Conservation (phyloP, 148 eudicot genomes). For the Oxyria digyna region DNA sequence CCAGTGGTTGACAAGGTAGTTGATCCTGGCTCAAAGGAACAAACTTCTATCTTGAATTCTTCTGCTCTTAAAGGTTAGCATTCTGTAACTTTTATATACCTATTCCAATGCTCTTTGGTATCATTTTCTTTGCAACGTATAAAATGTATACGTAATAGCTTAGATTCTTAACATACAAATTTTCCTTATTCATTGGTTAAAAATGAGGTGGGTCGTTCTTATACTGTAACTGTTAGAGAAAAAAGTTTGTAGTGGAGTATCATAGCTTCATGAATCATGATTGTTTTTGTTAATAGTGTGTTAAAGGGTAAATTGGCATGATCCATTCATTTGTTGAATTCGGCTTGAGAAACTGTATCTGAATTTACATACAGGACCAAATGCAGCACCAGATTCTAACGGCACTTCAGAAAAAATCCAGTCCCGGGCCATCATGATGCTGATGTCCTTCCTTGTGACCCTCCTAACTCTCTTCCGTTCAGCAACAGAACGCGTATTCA, state of each 20-base stretch:
- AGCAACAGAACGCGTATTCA: conserved; percentile 27
- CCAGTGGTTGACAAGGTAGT: conserved; percentile 98
- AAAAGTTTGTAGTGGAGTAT: no score
- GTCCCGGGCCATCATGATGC: conserved; percentile 34
- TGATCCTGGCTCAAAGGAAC: conserved; percentile 77
- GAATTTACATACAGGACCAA: conserved; percentile 33
- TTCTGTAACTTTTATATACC: no score
- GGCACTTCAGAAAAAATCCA: conserved; percentile 37
- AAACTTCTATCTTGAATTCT: conserved; percentile 24
- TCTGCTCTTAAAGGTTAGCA: conserved; percentile 7
- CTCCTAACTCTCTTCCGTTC: conserved; percentile 37
- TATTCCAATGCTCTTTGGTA: no score
- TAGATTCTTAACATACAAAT: conserved; percentile 45
- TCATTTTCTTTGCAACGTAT: no score
- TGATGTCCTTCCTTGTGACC: conserved; percentile 55
- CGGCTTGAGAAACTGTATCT: not conserved
- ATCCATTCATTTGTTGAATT: not conserved
- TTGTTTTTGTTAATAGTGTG: no score
- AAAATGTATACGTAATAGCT: no score
- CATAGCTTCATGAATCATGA: no score
- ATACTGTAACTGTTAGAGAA: no score
- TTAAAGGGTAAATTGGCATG: no score
- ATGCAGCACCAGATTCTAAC: conserved; percentile 19
- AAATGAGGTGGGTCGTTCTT: no score
- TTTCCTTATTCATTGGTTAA: no score